A percentile compares a stretch with the other conserved stretches of the same genome.
These are phyloP conservation scores for Drechslera avenae DNA, from an alignment of 2,329 filamentous ascomycete species.

Conservation along the genomic window DNA sequence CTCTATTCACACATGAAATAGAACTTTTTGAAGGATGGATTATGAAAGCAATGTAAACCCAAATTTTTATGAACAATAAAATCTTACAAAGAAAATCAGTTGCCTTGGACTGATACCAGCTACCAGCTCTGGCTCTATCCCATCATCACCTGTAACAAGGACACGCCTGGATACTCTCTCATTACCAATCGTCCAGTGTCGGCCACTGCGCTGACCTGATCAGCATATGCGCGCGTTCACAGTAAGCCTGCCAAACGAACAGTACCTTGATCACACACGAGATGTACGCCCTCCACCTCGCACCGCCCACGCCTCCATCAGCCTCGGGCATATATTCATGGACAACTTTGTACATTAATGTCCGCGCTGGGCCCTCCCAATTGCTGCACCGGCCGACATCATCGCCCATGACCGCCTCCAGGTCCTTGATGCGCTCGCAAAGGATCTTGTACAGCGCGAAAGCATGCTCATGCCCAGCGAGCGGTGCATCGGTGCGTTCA, in stretches of 20 bases:
- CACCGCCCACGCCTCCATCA: not conserved
- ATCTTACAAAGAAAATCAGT: too few relatives aligned
- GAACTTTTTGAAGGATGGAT: too few relatives aligned
- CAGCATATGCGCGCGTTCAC: not conserved
- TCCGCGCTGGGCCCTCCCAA: not conserved
- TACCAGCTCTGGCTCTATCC: too few relatives aligned
- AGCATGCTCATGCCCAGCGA: not conserved
- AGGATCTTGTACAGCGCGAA: not conserved
- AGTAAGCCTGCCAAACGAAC: constrained; percentile 6
- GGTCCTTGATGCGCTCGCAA: not conserved
- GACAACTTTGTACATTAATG: not conserved
- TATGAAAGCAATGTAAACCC: too few relatives aligned
- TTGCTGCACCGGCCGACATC: not conserved
- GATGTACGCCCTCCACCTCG: not conserved
- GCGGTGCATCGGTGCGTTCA: not conserved
- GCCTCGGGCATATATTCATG: not conserved
- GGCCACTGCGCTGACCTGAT: too few relatives aligned
- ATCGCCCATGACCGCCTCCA: not conserved
- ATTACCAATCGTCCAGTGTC: too few relatives aligned
- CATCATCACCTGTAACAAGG: too few relatives aligned
- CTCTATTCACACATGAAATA: too few relatives aligned
- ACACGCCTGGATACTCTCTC: too few relatives aligned
- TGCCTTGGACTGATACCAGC: too few relatives aligned
- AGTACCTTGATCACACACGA: constrained; percentile 1
- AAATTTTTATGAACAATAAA: too few relatives aligned